Base-by-base conservation (phyloP, 495 filamentous ascomycete genomes). In the Hypoxylon rickii region DNA sequence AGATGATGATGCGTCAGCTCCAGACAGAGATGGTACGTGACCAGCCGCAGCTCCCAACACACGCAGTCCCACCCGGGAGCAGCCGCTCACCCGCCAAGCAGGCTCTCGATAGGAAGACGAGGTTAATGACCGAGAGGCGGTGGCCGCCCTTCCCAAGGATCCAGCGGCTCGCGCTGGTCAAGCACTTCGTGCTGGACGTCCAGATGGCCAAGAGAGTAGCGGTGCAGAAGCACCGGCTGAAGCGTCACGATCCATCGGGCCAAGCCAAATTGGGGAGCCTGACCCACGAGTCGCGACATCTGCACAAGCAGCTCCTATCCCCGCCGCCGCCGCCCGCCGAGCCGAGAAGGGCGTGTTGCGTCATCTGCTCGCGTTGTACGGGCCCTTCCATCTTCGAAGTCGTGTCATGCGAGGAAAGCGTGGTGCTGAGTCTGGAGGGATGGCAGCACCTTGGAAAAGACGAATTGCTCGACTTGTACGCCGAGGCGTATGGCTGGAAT, bases 301-400 rank as follows among this genome's bases (percentile, higher is more conserved):
- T 61, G 16, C 58, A 61, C 31, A 61, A 61, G 17, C 58, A 61
- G n/a, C 45, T 19, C 12, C 36, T 61, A 3, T 46, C 39, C 11
- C 22, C 51, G 4, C 37, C 22, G 1, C 41, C 46, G n/a, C 51
- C 41, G 10, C 13, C 41, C 10, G 17, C 45, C 1, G 40, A 51
- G 32, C 29, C 58, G 7, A 41, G 31, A 11, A 51, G 58, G 22
- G 42, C 45, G 3, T 61, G 58, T 15, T 61, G 58, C 20, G 21
- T 45, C 10, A 62, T 62, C 15, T 62, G 58, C 32, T 52, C 58
- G 13, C 58, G 58, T 17, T 42, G 44, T 1, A 56, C 52, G 3
- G 52, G 51, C 7, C 58, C 58, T 6, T 62, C 58, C 3, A 62
- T 62, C 40, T 62, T 62, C 37, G 58, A 62, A 15, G 52, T 62